Percentiles rank a stretch among this genome's conserved stretches.
Evolutionary conservation across 768 basidiomycete species (phyloP).

Genomic region (Lactifluus echinatus): DNA sequence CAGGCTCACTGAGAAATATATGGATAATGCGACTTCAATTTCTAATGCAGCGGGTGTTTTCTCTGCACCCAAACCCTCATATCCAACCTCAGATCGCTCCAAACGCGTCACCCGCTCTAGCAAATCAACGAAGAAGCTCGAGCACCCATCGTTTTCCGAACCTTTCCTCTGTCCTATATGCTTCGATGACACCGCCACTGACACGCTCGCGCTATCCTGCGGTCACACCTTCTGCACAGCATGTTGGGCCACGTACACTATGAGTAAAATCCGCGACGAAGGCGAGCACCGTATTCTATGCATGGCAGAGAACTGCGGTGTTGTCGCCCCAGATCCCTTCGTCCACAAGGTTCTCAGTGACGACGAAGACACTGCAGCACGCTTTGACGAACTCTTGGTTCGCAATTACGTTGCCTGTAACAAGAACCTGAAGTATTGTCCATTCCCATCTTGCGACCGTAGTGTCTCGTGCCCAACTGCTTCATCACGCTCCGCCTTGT

Average conservation of each 20-base stretch:
- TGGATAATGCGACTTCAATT: slow-evolving; percentile 77
- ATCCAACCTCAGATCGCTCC: slow-evolving; percentile 25
- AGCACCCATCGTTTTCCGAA: slow-evolving; percentile 27
- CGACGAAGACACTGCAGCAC: slow-evolving; percentile 46
- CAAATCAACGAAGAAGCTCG: slow-evolving; percentile 20
- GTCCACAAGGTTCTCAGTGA: slow-evolving; percentile 47
- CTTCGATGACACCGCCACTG: slow-evolving; percentile 63
- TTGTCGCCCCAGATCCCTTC: slow-evolving; percentile 58
- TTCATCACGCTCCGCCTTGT: slow-evolving; percentile 61
- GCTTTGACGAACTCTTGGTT: slow-evolving; percentile 82
- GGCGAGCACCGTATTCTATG: slow-evolving; percentile 65
- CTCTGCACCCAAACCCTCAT: slow-evolving; percentile 32
- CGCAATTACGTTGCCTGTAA: slow-evolving; percentile 86
- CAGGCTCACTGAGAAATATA: slow-evolving; percentile 90
- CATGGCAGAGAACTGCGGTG: slow-evolving; percentile 71
- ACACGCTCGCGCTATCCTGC: slow-evolving; percentile 68
- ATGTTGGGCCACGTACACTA: slow-evolving; percentile 78
- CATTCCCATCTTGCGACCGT: slow-evolving; percentile 88
- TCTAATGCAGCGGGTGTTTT: slow-evolving; percentile 68
- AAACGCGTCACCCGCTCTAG: slow-evolving; percentile 28
- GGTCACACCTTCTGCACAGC: slow-evolving; percentile 75
- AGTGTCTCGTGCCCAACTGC: slow-evolving; percentile 89
- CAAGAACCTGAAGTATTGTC: slow-evolving; percentile 84
- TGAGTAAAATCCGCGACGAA: slow-evolving; percentile 76
- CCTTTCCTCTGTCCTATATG: slow-evolving; percentile 91